Evolutionary conservation across 2,329 filamentous ascomycete genomes (phyloP), one percentile per base, ranked within the genome.

Genomic region (Fusarium chuoi): DNA sequence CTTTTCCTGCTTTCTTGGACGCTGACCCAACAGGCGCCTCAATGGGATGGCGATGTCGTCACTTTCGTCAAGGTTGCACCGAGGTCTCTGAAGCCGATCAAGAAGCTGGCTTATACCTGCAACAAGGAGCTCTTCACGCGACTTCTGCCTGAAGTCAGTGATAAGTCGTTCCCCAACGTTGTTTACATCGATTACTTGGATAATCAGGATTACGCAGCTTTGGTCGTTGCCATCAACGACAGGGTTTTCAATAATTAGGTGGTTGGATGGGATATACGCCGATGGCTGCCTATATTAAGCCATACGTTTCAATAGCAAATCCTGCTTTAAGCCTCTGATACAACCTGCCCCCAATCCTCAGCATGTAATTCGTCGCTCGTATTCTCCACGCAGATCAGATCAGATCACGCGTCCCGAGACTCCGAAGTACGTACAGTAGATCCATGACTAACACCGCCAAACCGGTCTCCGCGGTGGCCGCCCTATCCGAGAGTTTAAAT

Each of bases 401-500:
- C 62, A 65, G 46, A 74, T 74, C 62, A 64, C 62, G 58, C 58
- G 68, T 57, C n/a, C 49, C 49, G 49, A 52, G 33, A 22, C n/a
- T 52, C 49, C 48, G 42, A 49, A 17, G 55, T 71, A 74, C 57
- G 58, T 48, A 24, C 41, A 24, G n/a, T 68, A 70, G 51, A 28
- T 18, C 14, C 28, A 70, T 70, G 46, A 70, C 65, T 69, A 69
- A 69, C 45, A 62, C 48, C 17, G 26, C 44, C 42, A 46, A 46
- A 59, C 28, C 67, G 71, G 71, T 35, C 30, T 74, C 71, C 68
- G 58, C 67, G 62, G 71, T 44, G 22, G 68, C 68, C 68, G 61
- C 52, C 39, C 17, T 41, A 55, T 36, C 73, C 61, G 65, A 67
- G 59, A 63, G 35, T 56, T 60, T 67, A 75, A 74, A 68, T 59